These are phyloP conservation scores for Lotus japonicus DNA, from an alignment of 306 rosid genomes.

Conservation along the genomic window DNA sequence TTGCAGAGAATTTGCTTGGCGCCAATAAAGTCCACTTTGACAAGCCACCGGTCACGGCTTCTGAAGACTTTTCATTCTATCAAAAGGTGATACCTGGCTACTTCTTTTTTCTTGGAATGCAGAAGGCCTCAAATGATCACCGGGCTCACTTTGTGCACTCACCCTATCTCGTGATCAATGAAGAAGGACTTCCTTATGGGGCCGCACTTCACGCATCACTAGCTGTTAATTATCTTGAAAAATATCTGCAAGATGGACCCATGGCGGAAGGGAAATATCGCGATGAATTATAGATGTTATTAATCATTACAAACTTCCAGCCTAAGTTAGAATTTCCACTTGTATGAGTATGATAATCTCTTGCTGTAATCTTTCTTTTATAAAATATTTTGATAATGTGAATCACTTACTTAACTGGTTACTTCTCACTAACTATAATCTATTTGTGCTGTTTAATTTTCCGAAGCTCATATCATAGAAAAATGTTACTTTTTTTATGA, in stretches of 20 bases:
- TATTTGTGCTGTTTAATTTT: too few relatives aligned
- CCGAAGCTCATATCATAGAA: too few relatives aligned
- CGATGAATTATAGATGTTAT: slow-evolving; percentile 49
- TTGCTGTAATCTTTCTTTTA: too few relatives aligned
- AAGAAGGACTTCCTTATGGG: slow-evolving; percentile 67
- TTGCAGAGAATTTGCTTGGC: slow-evolving; percentile 64
- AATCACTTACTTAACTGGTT: too few relatives aligned
- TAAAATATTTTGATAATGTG: too few relatives aligned
- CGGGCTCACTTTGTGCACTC: slow-evolving; percentile 37
- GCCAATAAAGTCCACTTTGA: slow-evolving; percentile 33
- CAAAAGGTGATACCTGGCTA: slow-evolving; percentile 81
- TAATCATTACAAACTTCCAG: not conserved
- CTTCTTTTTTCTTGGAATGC: slow-evolving; percentile 57
- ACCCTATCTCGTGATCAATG: slow-evolving; percentile 54
- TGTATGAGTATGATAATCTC: too few relatives aligned
- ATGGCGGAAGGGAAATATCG: slow-evolving; percentile 16
- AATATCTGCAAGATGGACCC: slow-evolving; percentile 26
- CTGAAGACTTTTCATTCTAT: slow-evolving; percentile 80
- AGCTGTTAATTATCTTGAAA: slow-evolving; percentile 53
- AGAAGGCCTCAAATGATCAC: slow-evolving; percentile 7
- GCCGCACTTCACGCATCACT: slow-evolving; percentile 91
- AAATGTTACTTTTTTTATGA: too few relatives aligned
- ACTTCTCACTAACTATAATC: too few relatives aligned
- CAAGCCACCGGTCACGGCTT: slow-evolving; percentile 45
- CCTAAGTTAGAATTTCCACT: too few relatives aligned